These are phyloP conservation scores for Anastatica hierochuntica DNA, from an alignment of 345 rosid species.

Conservation along the genomic window DNA sequence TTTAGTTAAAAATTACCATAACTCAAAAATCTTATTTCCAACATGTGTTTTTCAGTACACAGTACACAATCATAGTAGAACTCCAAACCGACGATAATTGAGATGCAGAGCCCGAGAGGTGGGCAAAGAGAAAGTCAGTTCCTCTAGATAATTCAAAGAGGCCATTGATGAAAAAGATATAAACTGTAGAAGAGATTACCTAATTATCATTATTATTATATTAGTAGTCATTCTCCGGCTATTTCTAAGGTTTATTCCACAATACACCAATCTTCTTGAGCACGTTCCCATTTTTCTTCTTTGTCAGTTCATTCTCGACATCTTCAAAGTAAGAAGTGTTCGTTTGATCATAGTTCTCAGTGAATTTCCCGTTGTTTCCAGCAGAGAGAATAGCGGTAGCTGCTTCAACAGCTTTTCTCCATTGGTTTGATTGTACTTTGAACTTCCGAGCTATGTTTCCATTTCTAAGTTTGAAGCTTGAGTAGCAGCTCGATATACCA, in stretches of 20 bases:
- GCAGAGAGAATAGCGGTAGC: conserved; percentile 84
- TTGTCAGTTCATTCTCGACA: conserved; percentile 60
- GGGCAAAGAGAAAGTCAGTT: no score
- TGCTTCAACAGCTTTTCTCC: conserved; percentile 99
- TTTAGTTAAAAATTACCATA: conserved; percentile 3
- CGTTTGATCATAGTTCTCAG: conserved; percentile 44
- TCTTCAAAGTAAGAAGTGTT: conserved; percentile 54
- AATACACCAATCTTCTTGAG: conserved; percentile 87
- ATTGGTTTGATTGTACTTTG: conserved; percentile 95
- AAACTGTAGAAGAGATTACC: no score
- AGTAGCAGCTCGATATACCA: conserved; percentile 69
- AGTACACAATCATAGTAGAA: conserved; percentile 1
- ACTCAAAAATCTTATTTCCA: conserved; percentile 11
- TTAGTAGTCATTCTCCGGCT: conserved; percentile 8
- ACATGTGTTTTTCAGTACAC: no score
- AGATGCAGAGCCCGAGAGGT: no score
- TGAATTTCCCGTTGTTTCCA: conserved; percentile 61
- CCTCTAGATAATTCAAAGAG: no score
- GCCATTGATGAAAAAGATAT: no score
- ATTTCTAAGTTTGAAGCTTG: conserved; percentile 57
- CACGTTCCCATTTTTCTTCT: conserved; percentile 89
- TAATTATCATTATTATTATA: no score
- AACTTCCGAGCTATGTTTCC: conserved; percentile 73
- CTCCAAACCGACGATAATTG: no score
- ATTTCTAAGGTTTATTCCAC: conserved; percentile 94